Evolutionary conservation across 1,284 basidiomycete genomes (phyloP), one percentile per base, ranked within the genome.

Genomic region (Fomitopsis betulina): DNA sequence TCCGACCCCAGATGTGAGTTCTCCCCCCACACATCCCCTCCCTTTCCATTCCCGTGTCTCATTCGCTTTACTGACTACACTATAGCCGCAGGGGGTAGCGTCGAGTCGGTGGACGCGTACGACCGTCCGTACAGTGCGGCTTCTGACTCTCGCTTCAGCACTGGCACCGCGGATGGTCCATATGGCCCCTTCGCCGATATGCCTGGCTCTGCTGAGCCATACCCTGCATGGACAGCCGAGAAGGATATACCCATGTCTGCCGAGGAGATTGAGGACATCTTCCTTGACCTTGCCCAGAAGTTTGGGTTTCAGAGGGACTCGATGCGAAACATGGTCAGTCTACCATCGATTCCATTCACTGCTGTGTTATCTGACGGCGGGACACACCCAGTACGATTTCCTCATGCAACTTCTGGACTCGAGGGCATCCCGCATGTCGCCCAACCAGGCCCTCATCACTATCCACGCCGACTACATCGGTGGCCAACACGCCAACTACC

Each of bases 401-500:
- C 80, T 95, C 63, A 99, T 99, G 96, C 93, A 96, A 61, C 87
- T 94, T 64, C 89, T 99, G 69, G 97, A 99, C 76, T 96, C 94
- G 43, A 86, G 93, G 61, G 90, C 95, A 10, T 97, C 94, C n/a
- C 91, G 97, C 65, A 99, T 99, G 96, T 87, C 91, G n/a, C 95
- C 97, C 5, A 91, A 92, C 71, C 96, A 98, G 72, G 96, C 97
- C 5, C 86, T 97, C 33, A 81, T 96, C 61, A 99, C 96, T 27
- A 82, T 99, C 45, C 96, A 99, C 73, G 96, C 96, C 58, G 96
- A 98, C 75, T 99, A 98, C 75, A 98, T 99, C 63, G 97, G 97
- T 62, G 97, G 97, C 52, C 93, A 93, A 70, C 89, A 96, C 70
- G 94, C 95, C 66, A 97, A 96, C 79, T 96, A 97, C 75, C 89